Evolutionary conservation across 148 eudicot species (phyloP).

Genomic region (Fagopyrum homotropicum): DNA sequence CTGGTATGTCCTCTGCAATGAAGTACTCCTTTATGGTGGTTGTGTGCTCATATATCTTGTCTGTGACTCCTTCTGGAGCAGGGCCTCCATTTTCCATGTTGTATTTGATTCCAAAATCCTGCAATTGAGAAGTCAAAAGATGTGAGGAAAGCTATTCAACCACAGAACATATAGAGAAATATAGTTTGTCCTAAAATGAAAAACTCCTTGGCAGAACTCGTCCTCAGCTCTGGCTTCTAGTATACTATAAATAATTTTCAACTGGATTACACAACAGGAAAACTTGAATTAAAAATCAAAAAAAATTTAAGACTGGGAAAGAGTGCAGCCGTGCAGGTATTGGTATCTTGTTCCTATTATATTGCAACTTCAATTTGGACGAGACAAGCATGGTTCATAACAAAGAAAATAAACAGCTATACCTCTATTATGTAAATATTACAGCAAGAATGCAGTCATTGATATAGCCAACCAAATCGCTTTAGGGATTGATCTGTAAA

Average conservation of each 20-base stretch:
- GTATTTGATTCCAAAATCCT: conserved; percentile 97
- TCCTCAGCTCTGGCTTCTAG: not conserved
- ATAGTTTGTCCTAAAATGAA: not conserved
- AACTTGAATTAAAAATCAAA: too few species aligned
- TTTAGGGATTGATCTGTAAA: not conserved
- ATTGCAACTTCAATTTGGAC: not conserved
- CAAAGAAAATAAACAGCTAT: not conserved
- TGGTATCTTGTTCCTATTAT: not conserved
- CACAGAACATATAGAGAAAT: not conserved
- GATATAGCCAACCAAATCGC: not conserved
- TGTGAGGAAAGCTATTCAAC: not conserved
- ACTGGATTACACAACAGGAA: too few species aligned
- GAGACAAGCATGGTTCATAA: not conserved
- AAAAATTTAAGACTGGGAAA: not conserved
- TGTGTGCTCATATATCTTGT: conserved; percentile 81
- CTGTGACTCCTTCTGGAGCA: conserved; percentile 89
- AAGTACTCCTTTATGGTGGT: conserved; percentile 90
- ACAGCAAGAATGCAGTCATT: not conserved
- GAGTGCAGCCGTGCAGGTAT: not conserved
- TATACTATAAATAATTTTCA: not conserved
- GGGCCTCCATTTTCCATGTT: conserved; percentile 99
- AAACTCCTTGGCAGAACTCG: not conserved
- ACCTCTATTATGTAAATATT: too few species aligned
- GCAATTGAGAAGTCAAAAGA: conserved; percentile 14
- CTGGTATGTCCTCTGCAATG: conserved; percentile 78